Base-by-base conservation (phyloP, 2,329 filamentous ascomycete genomes). In the Trematosphaeria pertusa region DNA sequence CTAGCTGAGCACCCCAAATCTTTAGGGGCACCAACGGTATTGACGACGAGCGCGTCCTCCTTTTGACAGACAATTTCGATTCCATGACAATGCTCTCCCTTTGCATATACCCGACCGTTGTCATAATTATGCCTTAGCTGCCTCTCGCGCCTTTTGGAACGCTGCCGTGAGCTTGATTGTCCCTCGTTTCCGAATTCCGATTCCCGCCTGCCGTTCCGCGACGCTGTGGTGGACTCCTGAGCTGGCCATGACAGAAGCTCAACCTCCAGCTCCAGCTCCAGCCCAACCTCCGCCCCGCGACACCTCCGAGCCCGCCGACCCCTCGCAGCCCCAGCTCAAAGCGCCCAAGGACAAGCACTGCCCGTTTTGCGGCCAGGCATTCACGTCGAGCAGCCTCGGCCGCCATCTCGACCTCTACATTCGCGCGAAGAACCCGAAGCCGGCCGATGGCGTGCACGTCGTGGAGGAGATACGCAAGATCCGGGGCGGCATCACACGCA, bases 391-490 rank as follows among this genome's bases (percentile, higher is more conserved):
- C 12, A 96, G 91, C 2, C 84, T 97, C 42, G 93, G 93, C 38
- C 87, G 93, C 35, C 93, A 97, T 73, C 86, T 97, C 58, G 93
- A 97, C 70, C 83, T 96, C 30, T 97, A 95, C 72, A 92, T 97
- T 64, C 92, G 91, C 67, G 87, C 91, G 48, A 95, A 91, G 76
- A 97, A 97, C 70, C 91, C 93, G 1, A 94, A 92, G 72, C 81
- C 87, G 1, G 77, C 88, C 5, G 93, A 97, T 73, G 92, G 92
- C 38, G 76, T 96, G 35, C 93, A 97, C 73, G 81, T 96, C 75
- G 89, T 97, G 48, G 89, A 93, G 6, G 89, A 90, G 71, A 97
- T 97, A 63, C 83, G 84, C 58, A 89, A 88, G 72, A 77, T 96
- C 63, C 85, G 93, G 42, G 89, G 90, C 34, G 83, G 85, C 51